A percentile compares a stretch with the other conserved stretches of the same genome.
phyloP scores from a whole-genome alignment of 768 basidiomycete genomes.

The Phaffia australis region DNA sequence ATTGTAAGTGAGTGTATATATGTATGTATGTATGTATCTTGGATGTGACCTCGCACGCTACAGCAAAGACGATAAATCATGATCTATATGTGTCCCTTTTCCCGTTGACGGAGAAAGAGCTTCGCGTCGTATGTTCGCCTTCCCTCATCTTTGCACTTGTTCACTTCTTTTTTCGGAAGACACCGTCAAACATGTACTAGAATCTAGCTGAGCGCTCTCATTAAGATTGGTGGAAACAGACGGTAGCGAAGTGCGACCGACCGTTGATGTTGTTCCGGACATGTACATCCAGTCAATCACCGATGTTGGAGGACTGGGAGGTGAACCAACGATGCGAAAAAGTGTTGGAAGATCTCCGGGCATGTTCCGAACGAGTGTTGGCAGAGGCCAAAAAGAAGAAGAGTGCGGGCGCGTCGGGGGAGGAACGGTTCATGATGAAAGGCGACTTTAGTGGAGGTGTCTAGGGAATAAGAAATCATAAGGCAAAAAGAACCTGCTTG shows the following conservation, averaged over 20 bases:
- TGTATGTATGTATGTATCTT: no score
- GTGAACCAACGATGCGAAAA: background rate
- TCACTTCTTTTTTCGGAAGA: no score
- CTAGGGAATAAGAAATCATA: no score
- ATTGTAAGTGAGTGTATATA: no score
- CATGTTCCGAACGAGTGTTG: background rate
- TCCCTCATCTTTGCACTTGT: background rate
- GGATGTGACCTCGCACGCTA: no score
- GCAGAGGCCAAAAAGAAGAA: background rate
- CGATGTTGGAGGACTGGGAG: constrained; percentile 4
- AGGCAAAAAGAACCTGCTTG: no score
- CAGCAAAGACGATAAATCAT: no score
- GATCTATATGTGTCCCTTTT: background rate
- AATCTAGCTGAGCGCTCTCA: no score
- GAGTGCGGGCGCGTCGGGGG: no score
- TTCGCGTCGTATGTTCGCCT: background rate
- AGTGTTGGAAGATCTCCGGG: background rate
- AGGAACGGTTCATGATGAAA: no score
- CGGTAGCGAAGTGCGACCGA: background rate
- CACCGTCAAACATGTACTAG: no score
- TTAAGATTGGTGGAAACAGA: background rate
- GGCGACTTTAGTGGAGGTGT: no score
- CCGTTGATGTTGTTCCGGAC: background rate
- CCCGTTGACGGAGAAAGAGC: background rate
- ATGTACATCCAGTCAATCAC: background rate